These are phyloP conservation scores for Flaveria trinervia DNA, from an alignment of 129 eudicot genomes.

Conservation along the genomic window DNA sequence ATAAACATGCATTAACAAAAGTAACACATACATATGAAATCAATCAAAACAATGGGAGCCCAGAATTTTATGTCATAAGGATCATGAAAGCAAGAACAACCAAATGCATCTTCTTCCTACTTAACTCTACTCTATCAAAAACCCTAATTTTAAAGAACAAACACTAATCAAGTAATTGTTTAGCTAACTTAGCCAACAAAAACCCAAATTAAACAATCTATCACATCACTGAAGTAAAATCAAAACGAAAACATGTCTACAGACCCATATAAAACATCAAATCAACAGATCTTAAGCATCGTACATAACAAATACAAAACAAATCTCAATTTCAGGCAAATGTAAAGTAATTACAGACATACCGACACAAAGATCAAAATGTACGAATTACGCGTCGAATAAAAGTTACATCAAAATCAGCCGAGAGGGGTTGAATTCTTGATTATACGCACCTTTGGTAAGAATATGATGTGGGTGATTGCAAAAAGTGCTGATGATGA, in stretches of 20 bases:
- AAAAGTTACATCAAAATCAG: background rate
- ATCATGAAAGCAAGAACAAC: conserved; percentile 7
- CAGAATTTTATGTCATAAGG: background rate
- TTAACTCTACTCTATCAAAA: conserved; percentile 21
- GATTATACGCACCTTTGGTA: conserved; percentile 24
- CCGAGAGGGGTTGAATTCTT: conserved; percentile 9
- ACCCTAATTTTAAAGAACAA: conserved; percentile 9
- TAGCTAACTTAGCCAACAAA: background rate
- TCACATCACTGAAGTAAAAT: conserved; percentile 6
- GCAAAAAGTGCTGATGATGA: conserved; percentile 4
- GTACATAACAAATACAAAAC: background rate
- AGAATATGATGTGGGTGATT: background rate
- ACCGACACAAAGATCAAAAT: conserved; percentile 8
- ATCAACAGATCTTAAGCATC: conserved; percentile 22
- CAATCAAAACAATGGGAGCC: background rate
- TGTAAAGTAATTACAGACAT: conserved; percentile 16
- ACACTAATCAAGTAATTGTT: conserved; percentile 15
- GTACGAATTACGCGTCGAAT: background rate
- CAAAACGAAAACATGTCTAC: conserved; percentile 9
- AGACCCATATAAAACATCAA: conserved; percentile 11
- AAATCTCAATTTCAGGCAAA: conserved; percentile 2
- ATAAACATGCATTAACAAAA: conserved; percentile 16
- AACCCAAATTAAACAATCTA: conserved; percentile 14
- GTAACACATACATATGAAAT: background rate
- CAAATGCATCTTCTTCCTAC: conserved; percentile 10